phyloP scores from a whole-genome alignment of 169 alveolate genomes.

The Plasmodium coatneyi region DNA sequence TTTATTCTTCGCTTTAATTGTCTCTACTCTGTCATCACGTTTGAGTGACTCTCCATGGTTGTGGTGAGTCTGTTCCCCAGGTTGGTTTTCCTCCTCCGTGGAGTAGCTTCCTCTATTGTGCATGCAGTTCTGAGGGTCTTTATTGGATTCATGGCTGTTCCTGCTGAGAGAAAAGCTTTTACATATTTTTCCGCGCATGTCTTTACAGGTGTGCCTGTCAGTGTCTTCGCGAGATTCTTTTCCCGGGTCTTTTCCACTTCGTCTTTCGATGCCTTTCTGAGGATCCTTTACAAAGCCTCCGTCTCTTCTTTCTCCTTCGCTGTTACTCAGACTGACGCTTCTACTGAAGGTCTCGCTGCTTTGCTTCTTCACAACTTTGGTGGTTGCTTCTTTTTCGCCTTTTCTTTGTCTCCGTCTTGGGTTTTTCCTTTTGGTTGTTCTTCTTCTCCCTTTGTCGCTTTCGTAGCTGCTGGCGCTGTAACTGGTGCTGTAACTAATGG shows the following conservation, averaged over 20 bases:
- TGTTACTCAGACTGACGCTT: background rate
- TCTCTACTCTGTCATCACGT: background rate
- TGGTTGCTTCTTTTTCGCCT: background rate
- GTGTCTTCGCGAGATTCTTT: background rate
- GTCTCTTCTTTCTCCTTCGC: background rate
- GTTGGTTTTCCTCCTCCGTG: background rate
- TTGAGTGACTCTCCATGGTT: background rate
- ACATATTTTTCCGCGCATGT: background rate
- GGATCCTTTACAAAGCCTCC: too few species aligned
- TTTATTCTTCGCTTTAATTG: background rate
- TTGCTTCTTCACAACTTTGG: background rate
- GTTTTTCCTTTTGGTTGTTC: background rate
- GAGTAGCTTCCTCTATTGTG: background rate
- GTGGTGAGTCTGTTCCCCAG: background rate
- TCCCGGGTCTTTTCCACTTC: too few species aligned
- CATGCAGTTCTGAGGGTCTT: background rate
- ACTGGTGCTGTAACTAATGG: background rate
- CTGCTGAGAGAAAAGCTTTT: background rate
- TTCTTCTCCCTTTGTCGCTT: background rate
- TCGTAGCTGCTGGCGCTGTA: background rate
- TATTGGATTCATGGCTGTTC: background rate
- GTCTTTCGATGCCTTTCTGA: too few species aligned
- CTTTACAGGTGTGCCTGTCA: background rate
- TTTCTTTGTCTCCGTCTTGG: background rate
- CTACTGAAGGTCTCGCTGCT: background rate